Evolutionary conservation across 805 yeast species (phyloP), one percentile per base, ranked within the genome.

Genomic region (Pichia heedii): DNA sequence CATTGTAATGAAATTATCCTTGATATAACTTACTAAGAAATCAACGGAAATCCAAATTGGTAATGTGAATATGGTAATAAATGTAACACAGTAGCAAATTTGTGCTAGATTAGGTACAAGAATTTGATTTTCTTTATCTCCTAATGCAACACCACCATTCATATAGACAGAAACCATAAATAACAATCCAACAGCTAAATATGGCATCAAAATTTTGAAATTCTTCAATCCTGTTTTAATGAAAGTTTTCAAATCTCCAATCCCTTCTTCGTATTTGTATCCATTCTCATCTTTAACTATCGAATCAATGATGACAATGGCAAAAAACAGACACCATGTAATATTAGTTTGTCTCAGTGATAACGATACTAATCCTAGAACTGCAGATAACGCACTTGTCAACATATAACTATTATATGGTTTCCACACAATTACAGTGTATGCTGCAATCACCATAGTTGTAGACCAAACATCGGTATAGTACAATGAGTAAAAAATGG

Each of bases 401-500:
- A 47, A 36, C 7, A 49, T 21, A 19, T 45, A 45, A 19, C 44
- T 52, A 15, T 51, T 39, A 21, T 54, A 42, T 8, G 61, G 50
- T 22, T 48, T 49, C n/a, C 19, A 59, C 16, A 74, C 54, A 3
- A 69, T 79, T 30, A 72, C 54, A 6, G 78, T 68, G 29, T 79
- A 66, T 3, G 83, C 70, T 2, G 70, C 67, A 12, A 85, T 47
- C 8, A 89, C 72, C 24, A 85, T 65, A 1, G 84, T 71, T 0
- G 93, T 75, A 0, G 96, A 76, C 97, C 97, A 89, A 1, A 88
- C 81, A 57, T 93, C 98, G 0, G 98, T 93, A 62, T 93, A 93
- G 63, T 79, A 93, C 30, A 93, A 65, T 29, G 79, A 78, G 52
- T 81, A 79, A 62, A 80, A 90, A 4, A 88, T 71, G 21, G 81